Base-by-base conservation (phyloP, 345 rosid genomes). In the Moricandia arvensis region DNA sequence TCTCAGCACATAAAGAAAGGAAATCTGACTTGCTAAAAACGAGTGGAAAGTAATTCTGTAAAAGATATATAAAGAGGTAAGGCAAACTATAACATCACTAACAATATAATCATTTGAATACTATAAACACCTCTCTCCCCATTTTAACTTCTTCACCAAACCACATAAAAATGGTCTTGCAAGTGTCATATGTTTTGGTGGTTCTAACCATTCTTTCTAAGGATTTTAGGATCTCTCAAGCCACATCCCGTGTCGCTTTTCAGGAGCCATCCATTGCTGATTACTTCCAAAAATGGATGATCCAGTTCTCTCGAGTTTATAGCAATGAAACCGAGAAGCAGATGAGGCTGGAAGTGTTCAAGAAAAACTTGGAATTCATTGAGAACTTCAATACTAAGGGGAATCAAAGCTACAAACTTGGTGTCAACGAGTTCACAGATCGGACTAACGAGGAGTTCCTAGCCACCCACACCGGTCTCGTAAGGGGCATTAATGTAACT, bases 341-440 rank as follows among this genome's bases (percentile, higher is more conserved):
- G 13, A 55, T 45, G 82, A 81, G 82, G n/a, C 68, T 68, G 17
- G 4, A 54, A 63, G 66, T 85, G 38, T 82, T 82, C 69, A 68
- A 68, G 59, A 66, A 71, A 30, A 82, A 82, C 59, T 51, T 82
- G 11, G 37, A 82, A 38, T 81, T 30, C 65, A 71, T 86, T 7
- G 82, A 84, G 27, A 34, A 78, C 7, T 82, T 80, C 45, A 82
- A 84, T 38, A 63, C n/a, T 5, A 83, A 62, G 3, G 76, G 55
- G 10, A 72, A 62, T 59, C 76, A 72, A 72, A 64, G 86, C 34
- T 89, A 76, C 74, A 55, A 55, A 55, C 59, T 55, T 55, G 59
- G 59, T 21, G n/a, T 55, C n/a, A 55, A 55, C 1, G 59, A 55
- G 31, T 55, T 55, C 59, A 55, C 59, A 5, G 59, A 55, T 55